phyloP scores from a whole-genome alignment of 2,329 filamentous ascomycete genomes.

The Zymoseptoria brevis region DNA sequence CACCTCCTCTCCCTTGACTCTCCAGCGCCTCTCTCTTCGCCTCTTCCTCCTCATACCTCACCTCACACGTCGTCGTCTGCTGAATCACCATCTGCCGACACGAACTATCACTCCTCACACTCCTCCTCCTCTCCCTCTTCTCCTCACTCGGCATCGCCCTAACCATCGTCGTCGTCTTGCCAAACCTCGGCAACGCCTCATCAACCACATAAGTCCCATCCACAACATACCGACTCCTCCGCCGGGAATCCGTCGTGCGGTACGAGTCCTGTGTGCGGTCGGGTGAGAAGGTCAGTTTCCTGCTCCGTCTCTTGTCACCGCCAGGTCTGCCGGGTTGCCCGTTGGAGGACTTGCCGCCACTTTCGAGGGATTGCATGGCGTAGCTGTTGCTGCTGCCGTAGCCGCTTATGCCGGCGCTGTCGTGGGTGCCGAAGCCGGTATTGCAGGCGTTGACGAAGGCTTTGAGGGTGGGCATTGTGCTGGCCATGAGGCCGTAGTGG shows the following conservation, averaged over 20 bases:
- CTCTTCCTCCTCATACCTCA: constrained; percentile 11
- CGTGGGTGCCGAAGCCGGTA: constrained; percentile 18
- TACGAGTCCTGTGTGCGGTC: neutral
- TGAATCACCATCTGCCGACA: constrained; percentile 17
- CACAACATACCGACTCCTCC: neutral
- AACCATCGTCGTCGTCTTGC: neutral
- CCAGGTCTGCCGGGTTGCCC: too few species aligned
- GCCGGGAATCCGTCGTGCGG: neutral
- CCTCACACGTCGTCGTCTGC: constrained; percentile 17
- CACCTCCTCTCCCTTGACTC: neutral
- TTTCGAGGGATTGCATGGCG: constrained; percentile 9
- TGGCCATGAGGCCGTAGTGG: constrained; percentile 20
- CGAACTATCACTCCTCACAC: constrained; percentile 11
- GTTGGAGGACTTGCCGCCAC: neutral
- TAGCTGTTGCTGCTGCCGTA: constrained; percentile 15
- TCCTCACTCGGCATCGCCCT: neutral
- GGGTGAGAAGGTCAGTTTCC: neutral
- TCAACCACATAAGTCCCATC: neutral
- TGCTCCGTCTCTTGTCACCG: neutral
- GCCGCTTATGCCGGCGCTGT: constrained; percentile 13
- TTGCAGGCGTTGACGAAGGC: constrained; percentile 22
- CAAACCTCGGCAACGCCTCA: neutral
- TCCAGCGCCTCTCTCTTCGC: neutral
- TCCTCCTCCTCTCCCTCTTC: neutral
- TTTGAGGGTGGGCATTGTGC: constrained; percentile 19